Conservation (phyloP, 495 filamentous ascomycete genomes). For the Xylaria curta region DNA sequence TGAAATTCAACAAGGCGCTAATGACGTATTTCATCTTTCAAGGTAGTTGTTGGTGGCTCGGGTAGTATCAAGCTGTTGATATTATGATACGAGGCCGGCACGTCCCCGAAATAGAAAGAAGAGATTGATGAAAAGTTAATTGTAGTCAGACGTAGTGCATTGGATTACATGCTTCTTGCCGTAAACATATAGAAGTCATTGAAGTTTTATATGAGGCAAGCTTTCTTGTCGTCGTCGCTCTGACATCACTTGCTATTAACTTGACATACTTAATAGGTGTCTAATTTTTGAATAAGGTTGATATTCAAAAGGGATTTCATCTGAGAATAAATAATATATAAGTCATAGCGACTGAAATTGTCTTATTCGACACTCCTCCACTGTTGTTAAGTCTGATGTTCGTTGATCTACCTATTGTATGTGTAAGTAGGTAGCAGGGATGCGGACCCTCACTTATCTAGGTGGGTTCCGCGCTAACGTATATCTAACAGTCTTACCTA, state of each 20-base stretch:
- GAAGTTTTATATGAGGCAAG: neutral
- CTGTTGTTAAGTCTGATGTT: neutral
- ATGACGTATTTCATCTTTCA: constrained; percentile 6
- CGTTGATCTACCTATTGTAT: neutral
- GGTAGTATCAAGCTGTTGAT: neutral
- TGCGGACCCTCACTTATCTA: neutral
- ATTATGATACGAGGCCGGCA: neutral
- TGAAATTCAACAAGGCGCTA: constrained; percentile 5
- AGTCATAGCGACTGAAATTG: neutral
- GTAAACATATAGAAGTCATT: neutral
- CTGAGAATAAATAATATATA: neutral
- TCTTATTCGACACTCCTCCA: neutral
- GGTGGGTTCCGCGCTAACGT: neutral
- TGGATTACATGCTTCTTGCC: neutral
- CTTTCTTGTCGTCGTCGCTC: neutral
- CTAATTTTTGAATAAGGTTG: neutral
- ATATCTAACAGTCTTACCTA: neutral
- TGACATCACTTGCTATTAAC: neutral
- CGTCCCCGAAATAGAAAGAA: neutral
- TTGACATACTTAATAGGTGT: neutral
- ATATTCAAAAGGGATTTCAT: neutral
- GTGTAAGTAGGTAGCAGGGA: neutral
- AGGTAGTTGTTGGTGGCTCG: constrained; percentile 11
- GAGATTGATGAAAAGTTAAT: neutral
- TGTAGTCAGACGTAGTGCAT: neutral